Base-by-base conservation (phyloP, 2,329 filamentous ascomycete genomes). In the Exophiala oligosperma region DNA sequence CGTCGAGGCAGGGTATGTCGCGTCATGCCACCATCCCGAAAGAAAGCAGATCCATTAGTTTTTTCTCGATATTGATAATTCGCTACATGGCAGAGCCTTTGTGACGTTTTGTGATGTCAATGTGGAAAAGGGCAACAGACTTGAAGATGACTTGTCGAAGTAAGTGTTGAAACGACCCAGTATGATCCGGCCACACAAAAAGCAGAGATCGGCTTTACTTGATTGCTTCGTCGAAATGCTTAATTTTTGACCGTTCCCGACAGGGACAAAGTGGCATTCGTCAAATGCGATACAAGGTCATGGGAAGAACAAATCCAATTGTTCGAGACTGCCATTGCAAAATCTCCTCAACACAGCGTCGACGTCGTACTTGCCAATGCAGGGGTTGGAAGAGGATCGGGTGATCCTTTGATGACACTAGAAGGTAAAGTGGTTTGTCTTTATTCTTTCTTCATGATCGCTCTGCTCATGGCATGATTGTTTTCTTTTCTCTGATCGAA, bases 301-400 rank as follows among this genome's bases (percentile, higher is more conserved):
- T 90, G 85, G 84, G 74, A 84, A 46, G 83, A 81, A 3, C 86
- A 89, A 67, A 81, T 85, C 51, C 73, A 78, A 29, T 76, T 89
- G 47, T 90, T 89, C 76, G 81, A 82, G 48, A 71, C 78, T 53
- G 84, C 85, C 4, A 73, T 77, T 43, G 73, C 74, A 53, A 72
- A 82, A 54, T 85, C 82, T 58, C 77, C 77, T 0, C 75, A 79
- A 49, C 77, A 79, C 14, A 78, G 78, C 12, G 79, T 88, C 61
- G 84, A 88, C 70, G 75, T 79, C 14, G 85, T 88, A 1, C 83
- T 88, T 40, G 84, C 85, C 59, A 88, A 87, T 67, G 87, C 86
- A 0, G 87, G 87, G 47, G 81, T 89, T 4, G 37, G 37, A 40
- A 40, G 37, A 40, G 37, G 37, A 2, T 40, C 37, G 37, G 37